A percentile compares a stretch with the other conserved stretches of the same genome.
phyloP scores from a whole-genome alignment of 768 basidiomycete genomes.

The Kwoniella newhampshirensis region DNA sequence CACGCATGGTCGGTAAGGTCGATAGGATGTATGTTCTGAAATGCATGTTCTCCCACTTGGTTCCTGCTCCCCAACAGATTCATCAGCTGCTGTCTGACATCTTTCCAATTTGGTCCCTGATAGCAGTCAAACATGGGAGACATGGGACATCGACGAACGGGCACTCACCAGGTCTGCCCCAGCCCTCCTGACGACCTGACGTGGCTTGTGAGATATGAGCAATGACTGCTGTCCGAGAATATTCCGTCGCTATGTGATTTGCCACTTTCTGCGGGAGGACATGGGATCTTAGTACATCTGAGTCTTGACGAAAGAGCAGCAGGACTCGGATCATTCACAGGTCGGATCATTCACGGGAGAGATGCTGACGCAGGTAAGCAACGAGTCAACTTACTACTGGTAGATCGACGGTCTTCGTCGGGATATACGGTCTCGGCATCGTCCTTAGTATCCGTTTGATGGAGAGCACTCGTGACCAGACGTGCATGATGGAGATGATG shows the following conservation, averaged over 20 bases:
- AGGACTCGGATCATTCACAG: too few relatives aligned
- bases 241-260: conserved; percentile 50
- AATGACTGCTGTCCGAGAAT: conserved; percentile 51
- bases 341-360: too few relatives aligned
- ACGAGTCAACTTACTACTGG: conserved; percentile 37
- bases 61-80: conserved; percentile 15
- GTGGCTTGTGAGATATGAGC: conserved; percentile 54
- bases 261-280: conserved; percentile 36
- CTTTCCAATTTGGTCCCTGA: neutral
- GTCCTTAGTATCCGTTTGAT: conserved; percentile 41
- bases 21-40: conserved; percentile 34
- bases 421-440: conserved; percentile 54
- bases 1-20: conserved; percentile 35
- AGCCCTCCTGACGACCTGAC: conserved; percentile 51
- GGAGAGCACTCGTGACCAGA: conserved; percentile 39
- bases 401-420: conserved; percentile 50
- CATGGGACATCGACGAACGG: neutral
- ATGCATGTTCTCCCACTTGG: conserved; percentile 43
- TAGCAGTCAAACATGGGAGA: too few relatives aligned
- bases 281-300: too few relatives aligned
- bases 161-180: conserved; percentile 50
- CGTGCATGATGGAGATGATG: conserved; percentile 29
- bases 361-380: too few relatives aligned
- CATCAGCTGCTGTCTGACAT: neutral
- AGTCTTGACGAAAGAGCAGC: too few relatives aligned